These are phyloP conservation scores for Thermochaetoides thermophila DNA, from an alignment of 495 filamentous ascomycete genomes.

Conservation along the genomic window DNA sequence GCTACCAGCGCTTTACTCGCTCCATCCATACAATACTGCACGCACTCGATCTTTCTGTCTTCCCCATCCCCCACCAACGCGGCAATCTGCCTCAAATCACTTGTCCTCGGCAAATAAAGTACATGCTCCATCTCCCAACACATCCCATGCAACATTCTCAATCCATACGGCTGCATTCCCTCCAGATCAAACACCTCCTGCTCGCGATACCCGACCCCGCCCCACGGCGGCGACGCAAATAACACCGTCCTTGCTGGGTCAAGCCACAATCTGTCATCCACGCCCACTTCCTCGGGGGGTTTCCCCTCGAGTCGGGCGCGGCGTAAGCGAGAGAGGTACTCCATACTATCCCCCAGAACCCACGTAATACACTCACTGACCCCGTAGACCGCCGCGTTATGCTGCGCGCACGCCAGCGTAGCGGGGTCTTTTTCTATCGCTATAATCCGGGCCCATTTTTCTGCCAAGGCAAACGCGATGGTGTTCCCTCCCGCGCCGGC, in stretches of 20 bases:
- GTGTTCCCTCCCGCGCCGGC: conserved; percentile 83
- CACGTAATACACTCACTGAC: conserved; percentile 63
- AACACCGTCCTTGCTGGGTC: conserved; percentile 37
- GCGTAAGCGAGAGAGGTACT: conserved; percentile 22
- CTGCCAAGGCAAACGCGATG: conserved; percentile 78
- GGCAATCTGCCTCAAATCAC: conserved; percentile 72
- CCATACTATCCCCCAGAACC: conserved; percentile 72
- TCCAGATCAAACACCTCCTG: conserved; percentile 71
- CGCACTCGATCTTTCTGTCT: conserved; percentile 41
- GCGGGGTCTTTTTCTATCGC: conserved; percentile 71
- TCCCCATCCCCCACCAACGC: conserved; percentile 29
- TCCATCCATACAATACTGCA: conserved; percentile 84
- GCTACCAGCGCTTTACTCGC: conserved; percentile 65
- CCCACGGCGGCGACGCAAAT: conserved; percentile 93
- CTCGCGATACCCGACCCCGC: conserved; percentile 67
- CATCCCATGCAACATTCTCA: conserved; percentile 44
- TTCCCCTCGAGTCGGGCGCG: neutral
- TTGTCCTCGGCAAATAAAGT: conserved; percentile 79
- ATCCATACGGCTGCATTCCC: conserved; percentile 75
- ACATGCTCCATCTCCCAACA: conserved; percentile 42
- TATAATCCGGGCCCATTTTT: conserved; percentile 65
- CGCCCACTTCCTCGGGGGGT: conserved; percentile 3
- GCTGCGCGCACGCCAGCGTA: conserved; percentile 73
- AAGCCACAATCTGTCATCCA: conserved; percentile 23
- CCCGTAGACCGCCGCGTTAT: conserved; percentile 81